Percentiles rank a stretch among this genome's conserved stretches.
These are phyloP conservation scores for Dimargaris cristalligena DNA, from an alignment of 192 early-diverging fungal genomes.

Conservation along the genomic window DNA sequence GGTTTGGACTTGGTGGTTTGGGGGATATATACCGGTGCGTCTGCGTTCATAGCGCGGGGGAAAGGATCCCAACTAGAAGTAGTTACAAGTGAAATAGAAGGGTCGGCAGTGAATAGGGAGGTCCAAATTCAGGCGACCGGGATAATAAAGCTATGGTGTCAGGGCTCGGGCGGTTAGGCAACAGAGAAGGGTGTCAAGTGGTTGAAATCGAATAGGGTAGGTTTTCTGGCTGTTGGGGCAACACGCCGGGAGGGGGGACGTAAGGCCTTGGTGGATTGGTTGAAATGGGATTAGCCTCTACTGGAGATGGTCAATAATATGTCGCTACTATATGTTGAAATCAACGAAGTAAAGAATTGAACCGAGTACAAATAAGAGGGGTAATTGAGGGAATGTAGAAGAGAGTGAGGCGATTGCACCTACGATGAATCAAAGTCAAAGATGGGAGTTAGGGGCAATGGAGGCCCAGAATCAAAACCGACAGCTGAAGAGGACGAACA, in stretches of 20 bases:
- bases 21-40: constrained; percentile 1
- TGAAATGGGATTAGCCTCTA: neutral
- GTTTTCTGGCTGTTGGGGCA: neutral
- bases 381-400: neutral
- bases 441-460: too few species aligned
- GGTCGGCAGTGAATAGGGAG: neutral
- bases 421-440: neutral
- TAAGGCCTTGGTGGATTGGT: neutral
- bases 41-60: neutral
- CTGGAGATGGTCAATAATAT: neutral
- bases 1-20: neutral
- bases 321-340: neutral
- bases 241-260: neutral
- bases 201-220: neutral
- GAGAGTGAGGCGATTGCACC: neutral
- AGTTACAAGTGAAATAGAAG: neutral
- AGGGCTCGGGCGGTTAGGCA: neutral
- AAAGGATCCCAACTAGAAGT: neutral
- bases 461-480: too few species aligned
- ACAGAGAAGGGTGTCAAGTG: neutral
- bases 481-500: too few species aligned
- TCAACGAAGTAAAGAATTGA: neutral
- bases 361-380: neutral
- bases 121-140: neutral
- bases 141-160: neutral